These are phyloP conservation scores for Suillus variegatus DNA, from an alignment of 768 basidiomycete genomes.

Conservation along the genomic window DNA sequence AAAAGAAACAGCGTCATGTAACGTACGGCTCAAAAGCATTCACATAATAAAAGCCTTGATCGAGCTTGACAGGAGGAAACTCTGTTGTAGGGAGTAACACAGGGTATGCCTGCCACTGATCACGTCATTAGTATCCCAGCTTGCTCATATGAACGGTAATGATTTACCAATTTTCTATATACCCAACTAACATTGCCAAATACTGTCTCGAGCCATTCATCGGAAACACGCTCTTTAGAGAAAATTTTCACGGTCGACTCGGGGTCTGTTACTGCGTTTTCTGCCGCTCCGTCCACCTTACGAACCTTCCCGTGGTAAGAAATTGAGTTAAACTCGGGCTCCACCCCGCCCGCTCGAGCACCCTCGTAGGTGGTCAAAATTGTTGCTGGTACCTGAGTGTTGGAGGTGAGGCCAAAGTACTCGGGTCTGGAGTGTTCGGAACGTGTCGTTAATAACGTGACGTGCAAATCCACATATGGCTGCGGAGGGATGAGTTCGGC, in stretches of 20 bases:
- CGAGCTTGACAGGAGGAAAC: constrained; percentile 81
- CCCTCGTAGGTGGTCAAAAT: constrained; percentile 75
- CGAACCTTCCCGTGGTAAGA: constrained; percentile 69
- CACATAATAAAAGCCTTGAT: constrained; percentile 82
- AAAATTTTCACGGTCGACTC: constrained; percentile 90
- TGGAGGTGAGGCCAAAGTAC: constrained; percentile 64
- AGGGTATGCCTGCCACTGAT: constrained; percentile 81
- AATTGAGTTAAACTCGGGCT: constrained; percentile 85
- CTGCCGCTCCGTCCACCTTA: constrained; percentile 25
- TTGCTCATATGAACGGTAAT: constrained; percentile 3
- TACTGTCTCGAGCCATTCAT: constrained; percentile 67
- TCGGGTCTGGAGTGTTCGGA: constrained; percentile 55
- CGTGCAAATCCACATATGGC: constrained; percentile 83
- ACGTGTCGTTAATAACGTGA: constrained; percentile 86
- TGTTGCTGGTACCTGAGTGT: constrained; percentile 52
- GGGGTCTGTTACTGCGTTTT: constrained; percentile 27
- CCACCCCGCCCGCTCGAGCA: constrained; percentile 50
- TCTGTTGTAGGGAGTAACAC: constrained; percentile 61
- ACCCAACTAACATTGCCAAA: constrained; percentile 84
- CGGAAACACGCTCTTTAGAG: constrained; percentile 61
- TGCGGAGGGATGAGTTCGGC: constrained; percentile 60
- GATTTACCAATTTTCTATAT: constrained; percentile 68
- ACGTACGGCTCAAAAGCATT: constrained; percentile 90
- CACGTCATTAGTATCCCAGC: constrained; percentile 9
- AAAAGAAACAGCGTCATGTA: constrained; percentile 3